These are phyloP conservation scores for Trichoderma citrinoviride DNA, from an alignment of 2,329 filamentous ascomycete genomes.

Conservation along the genomic window DNA sequence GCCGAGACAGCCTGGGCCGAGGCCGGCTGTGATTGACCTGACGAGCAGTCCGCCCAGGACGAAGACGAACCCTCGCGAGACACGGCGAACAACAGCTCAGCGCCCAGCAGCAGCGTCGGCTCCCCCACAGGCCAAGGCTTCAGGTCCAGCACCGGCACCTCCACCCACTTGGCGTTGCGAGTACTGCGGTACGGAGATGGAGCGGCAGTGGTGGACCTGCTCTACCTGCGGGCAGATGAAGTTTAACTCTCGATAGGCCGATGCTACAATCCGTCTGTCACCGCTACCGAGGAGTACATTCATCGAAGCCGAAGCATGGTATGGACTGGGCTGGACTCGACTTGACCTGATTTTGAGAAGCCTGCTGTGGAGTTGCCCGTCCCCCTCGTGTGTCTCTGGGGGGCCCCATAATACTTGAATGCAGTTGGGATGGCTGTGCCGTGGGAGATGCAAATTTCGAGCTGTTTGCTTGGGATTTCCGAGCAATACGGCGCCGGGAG, in stretches of 20 bases:
- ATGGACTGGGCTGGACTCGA: not conserved
- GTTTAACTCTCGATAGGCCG: constrained; percentile 41
- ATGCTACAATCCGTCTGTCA: not conserved
- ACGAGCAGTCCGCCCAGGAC: constrained; percentile 33
- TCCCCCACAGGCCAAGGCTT: constrained; percentile 12
- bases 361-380: constrained; percentile 9
- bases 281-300: not conserved
- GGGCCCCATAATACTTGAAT: not conserved
- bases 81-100: constrained; percentile 14
- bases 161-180: constrained; percentile 49
- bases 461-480: constrained; percentile 1
- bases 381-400: not conserved
- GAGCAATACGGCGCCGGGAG: not conserved
- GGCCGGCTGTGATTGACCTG: constrained; percentile 34
- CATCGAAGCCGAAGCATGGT: constrained; percentile 1
- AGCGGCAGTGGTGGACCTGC: constrained; percentile 57
- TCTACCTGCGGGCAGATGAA: constrained; percentile 55
- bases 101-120: constrained; percentile 21
- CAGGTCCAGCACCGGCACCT: constrained; percentile 24
- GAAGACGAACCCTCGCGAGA: constrained; percentile 5
- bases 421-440: not conserved
- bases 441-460: not conserved
- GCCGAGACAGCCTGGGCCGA: constrained; percentile 21
- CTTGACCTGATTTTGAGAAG: not conserved
- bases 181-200: constrained; percentile 51